phyloP scores from a whole-genome alignment of 148 eudicot genomes.

The Simmondsia chinensis region DNA sequence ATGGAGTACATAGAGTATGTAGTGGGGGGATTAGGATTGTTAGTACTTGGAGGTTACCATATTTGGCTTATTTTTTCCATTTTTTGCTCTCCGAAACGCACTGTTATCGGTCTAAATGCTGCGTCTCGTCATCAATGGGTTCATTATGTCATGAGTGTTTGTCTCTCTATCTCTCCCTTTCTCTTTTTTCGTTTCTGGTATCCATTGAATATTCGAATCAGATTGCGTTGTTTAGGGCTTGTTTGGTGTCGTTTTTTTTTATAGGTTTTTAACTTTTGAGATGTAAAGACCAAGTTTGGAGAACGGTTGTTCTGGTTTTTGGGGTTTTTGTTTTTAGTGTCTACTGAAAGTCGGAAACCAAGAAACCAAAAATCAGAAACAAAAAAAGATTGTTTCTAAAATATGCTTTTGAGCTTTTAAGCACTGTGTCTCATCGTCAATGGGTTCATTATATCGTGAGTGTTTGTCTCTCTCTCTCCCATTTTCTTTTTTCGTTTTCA shows the following conservation, averaged over 20 bases:
- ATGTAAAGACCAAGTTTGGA: too few relatives aligned
- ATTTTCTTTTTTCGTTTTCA: neutral
- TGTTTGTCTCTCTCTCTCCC: neutral
- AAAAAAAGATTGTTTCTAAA: too few relatives aligned
- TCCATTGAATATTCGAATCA: neutral
- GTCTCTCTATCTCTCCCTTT: neutral
- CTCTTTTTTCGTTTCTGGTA: too few relatives aligned
- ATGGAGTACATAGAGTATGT: neutral
- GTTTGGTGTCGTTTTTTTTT: too few relatives aligned
- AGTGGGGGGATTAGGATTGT: neutral
- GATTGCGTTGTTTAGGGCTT: neutral
- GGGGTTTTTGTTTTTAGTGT: too few relatives aligned
- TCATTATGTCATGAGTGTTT: neutral
- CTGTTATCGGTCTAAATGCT: neutral
- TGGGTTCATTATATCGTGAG: neutral
- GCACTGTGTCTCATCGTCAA: neutral
- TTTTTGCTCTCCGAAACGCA: neutral
- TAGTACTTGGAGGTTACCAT: neutral
- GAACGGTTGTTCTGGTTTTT: too few relatives aligned
- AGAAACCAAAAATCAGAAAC: too few relatives aligned
- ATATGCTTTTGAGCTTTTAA: neutral
- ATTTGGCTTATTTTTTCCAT: neutral
- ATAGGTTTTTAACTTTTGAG: too few relatives aligned
- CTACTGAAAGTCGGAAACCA: too few relatives aligned
- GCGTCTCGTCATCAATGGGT: neutral